phyloP scores from a whole-genome alignment of 192 early-diverging fungal genomes.

The Coemansia sp. region DNA sequence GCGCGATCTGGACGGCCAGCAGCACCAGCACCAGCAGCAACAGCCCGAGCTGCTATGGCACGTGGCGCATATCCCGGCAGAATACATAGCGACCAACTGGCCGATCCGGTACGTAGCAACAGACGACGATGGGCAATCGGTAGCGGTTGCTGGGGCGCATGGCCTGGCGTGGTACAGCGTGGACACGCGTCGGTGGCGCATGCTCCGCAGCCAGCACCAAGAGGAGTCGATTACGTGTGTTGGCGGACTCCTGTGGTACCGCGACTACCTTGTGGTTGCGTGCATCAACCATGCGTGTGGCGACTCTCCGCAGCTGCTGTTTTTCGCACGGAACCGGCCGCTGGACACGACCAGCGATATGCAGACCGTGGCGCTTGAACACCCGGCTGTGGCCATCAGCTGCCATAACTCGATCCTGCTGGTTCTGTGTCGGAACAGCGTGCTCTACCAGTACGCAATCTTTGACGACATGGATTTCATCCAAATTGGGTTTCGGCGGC shows the following conservation, averaged over 20 bases:
- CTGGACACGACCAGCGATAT: constrained; percentile 27
- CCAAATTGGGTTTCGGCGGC: constrained; percentile 25
- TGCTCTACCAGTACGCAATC: constrained; percentile 30
- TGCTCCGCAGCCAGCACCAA: constrained; percentile 83
- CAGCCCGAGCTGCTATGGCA: constrained; percentile 40
- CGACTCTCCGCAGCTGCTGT: constrained; percentile 20
- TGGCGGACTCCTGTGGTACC: constrained; percentile 51
- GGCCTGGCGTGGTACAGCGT: constrained; percentile 82
- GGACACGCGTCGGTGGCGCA: constrained; percentile 75
- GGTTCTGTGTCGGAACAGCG: constrained; percentile 20
- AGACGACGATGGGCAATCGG: constrained; percentile 66
- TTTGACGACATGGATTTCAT: constrained; percentile 31
- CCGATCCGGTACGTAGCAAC: constrained; percentile 62
- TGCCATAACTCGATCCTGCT: constrained; percentile 32
- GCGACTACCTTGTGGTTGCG: constrained; percentile 34
- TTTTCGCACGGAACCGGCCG: constrained; percentile 28
- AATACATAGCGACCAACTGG: constrained; percentile 33
- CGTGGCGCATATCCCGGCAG: constrained; percentile 30
- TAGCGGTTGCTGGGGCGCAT: constrained; percentile 83
- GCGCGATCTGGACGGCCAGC: background rate
- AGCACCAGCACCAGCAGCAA: background rate
- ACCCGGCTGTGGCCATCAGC: constrained; percentile 24
- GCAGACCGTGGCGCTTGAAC: constrained; percentile 23
- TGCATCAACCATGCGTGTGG: constrained; percentile 25
- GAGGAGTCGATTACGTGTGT: constrained; percentile 26